Evolutionary conservation across 2,329 filamentous ascomycete genomes (phyloP).

Genomic region (Dactylellina sp.): DNA sequence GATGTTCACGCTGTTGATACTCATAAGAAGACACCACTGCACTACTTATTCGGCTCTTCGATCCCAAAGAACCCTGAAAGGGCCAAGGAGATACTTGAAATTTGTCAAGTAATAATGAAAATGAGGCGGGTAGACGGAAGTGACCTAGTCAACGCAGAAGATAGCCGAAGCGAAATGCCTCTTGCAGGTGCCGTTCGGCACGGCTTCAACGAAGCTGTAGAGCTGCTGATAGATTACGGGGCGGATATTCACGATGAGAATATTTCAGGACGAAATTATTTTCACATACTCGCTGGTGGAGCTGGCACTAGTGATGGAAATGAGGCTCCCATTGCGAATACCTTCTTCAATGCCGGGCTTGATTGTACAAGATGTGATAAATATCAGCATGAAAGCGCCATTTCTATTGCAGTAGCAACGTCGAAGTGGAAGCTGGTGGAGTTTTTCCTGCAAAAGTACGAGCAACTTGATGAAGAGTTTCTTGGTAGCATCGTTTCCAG

Average conservation of each 20-base stretch:
- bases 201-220: conserved; percentile 27
- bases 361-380: conserved; percentile 5
- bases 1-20: conserved; percentile 14
- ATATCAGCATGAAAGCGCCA: neutral
- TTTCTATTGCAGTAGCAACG: neutral
- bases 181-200: conserved; percentile 16
- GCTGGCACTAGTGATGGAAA: neutral
- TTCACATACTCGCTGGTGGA: conserved; percentile 10
- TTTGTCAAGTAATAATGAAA: conserved; percentile 34
- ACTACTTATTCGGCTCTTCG: conserved; percentile 15
- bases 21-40: neutral
- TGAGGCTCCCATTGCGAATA: conserved; percentile 6
- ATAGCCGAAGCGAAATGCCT: conserved; percentile 7
- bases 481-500: neutral
- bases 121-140: conserved; percentile 19
- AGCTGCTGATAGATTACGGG: conserved; percentile 13
- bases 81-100: conserved; percentile 16
- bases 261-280: conserved; percentile 6
- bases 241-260: conserved; percentile 33
- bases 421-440: neutral
- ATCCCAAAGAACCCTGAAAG: neutral
- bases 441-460: conserved; percentile 24
- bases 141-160: conserved; percentile 29
- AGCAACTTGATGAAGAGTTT: neutral
- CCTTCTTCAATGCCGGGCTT: conserved; percentile 16